Evolutionary conservation across 2,329 filamentous ascomycete genomes (phyloP), one percentile per base, ranked within the genome.

Genomic region (Thelonectria rubi): DNA sequence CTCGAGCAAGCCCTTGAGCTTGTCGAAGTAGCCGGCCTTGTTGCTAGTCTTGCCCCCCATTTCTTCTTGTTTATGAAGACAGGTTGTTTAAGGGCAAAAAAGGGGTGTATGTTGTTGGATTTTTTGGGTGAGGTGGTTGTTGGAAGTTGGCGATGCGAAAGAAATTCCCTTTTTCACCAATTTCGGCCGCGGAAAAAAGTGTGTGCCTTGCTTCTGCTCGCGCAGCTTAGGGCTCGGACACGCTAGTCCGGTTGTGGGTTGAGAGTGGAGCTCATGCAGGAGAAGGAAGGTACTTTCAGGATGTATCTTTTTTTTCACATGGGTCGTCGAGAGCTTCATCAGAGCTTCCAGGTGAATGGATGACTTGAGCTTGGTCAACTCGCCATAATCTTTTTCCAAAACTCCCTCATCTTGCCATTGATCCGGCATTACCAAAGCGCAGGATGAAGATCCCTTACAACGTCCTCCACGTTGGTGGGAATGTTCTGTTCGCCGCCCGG

Each of bases 11-110:
- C 82, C 82, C 91, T 97, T 97, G 82, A 99, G 93, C 93, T 98
- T 98, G 83, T 97, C 94, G 88, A 99, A 99, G 90, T 99, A 97
- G 76, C 81, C 91, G 81, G 92, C 88, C 89, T 98, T 99, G 89
- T 90, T 94, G 78, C 86, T 87, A 77, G 91, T 87, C 87, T 92
- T 97, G 93, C 92, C 94, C 93, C 93, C 94, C 94, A 97, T 97
- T 88, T 93, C 91, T 96, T 93, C 92, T 96, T 96, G 84, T 86
- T 72, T 71, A 45, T 93, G 92, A 95, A 95, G 92, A 91, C 88
- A 96, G 93, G 93, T 92, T 97, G 82, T 97, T 97, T 97, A 94
- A 97, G 94, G 93, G 90, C 88, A 85, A 84, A 85, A 84, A 24
- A 30, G 26, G 26, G 26, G 26, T n/a, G 10, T 6, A 6, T 30